Evolutionary conservation across 2,329 filamentous ascomycete genomes (phyloP).

Genomic region (Colletotrichum lindemuthianum): DNA sequence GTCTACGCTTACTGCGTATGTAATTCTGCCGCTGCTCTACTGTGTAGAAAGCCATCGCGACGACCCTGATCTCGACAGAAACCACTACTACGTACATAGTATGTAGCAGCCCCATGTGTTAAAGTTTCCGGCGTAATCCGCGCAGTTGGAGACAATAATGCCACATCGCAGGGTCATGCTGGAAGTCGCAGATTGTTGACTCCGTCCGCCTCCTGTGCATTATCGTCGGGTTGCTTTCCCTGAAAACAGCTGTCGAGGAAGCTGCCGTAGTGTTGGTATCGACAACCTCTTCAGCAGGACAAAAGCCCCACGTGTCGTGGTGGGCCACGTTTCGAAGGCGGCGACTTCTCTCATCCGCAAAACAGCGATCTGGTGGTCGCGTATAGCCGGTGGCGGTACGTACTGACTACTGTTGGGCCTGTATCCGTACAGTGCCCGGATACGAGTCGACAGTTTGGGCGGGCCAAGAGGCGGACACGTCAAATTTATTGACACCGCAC

Average conservation of each 20-base stretch:
- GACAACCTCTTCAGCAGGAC: no score
- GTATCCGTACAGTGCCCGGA: constrained; percentile 21
- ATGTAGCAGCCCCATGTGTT: background rate
- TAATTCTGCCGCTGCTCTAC: no score
- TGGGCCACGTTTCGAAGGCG: no score
- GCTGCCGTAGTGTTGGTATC: no score
- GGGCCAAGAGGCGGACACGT: background rate
- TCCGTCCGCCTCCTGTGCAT: background rate
- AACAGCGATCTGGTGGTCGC: no score
- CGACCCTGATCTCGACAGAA: no score
- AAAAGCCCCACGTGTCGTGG: no score
- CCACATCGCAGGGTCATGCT: constrained; percentile 21
- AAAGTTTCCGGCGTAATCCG: constrained; percentile 24
- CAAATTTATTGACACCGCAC: constrained; percentile 1
- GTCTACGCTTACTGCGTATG: no score
- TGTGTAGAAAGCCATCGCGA: no score
- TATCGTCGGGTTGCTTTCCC: background rate
- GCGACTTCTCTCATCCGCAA: no score
- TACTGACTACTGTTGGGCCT: background rate
- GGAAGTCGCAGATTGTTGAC: background rate
- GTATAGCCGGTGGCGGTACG: no score
- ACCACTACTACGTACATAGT: background rate
- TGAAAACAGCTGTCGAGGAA: no score
- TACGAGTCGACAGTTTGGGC: constrained; percentile 4
- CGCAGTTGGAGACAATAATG: constrained; percentile 1